Percentiles rank a stretch among this genome's conserved stretches.
Evolutionary conservation across 352 stramenopile genomes (phyloP).

Genomic region (Blastocystis sp.): DNA sequence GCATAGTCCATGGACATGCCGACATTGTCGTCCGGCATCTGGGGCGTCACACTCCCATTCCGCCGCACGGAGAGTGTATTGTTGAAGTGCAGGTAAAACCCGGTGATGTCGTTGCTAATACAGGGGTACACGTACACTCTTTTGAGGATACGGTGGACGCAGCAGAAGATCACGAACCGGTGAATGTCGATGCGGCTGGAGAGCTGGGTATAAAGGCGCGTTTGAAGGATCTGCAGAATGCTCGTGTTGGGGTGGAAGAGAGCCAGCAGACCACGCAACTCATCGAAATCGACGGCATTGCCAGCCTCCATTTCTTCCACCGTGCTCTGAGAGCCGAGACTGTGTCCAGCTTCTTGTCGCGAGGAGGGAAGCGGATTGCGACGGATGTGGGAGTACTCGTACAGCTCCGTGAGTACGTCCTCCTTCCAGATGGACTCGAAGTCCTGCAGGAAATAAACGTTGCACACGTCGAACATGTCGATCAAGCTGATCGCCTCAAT

Average conservation of each 20-base stretch:
- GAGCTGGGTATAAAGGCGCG: neutral
- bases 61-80: neutral
- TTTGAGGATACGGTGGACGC: conserved; percentile 37
- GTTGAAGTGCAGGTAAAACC: conserved; percentile 24
- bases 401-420: neutral
- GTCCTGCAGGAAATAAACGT: conserved; percentile 51
- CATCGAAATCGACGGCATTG: neutral
- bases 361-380: neutral
- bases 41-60: neutral
- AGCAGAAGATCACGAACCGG: conserved; percentile 51
- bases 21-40: conserved; percentile 18
- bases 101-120: neutral
- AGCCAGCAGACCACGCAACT: conserved; percentile 24
- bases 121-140: conserved; percentile 37
- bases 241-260: conserved; percentile 47
- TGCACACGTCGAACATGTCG: conserved; percentile 63
- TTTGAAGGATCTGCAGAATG: conserved; percentile 29
- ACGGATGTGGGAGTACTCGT: neutral
- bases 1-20: conserved; percentile 47
- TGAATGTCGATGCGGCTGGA: conserved; percentile 16
- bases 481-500: conserved; percentile 31
- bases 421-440: conserved; percentile 55
- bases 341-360: neutral
- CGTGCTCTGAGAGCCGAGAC: neutral
- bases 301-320: neutral